Percentiles rank a stretch among this genome's conserved stretches.
These are phyloP conservation scores for Cercospora sp. DNA, from an alignment of 2,329 filamentous ascomycete genomes.

Conservation along the genomic window DNA sequence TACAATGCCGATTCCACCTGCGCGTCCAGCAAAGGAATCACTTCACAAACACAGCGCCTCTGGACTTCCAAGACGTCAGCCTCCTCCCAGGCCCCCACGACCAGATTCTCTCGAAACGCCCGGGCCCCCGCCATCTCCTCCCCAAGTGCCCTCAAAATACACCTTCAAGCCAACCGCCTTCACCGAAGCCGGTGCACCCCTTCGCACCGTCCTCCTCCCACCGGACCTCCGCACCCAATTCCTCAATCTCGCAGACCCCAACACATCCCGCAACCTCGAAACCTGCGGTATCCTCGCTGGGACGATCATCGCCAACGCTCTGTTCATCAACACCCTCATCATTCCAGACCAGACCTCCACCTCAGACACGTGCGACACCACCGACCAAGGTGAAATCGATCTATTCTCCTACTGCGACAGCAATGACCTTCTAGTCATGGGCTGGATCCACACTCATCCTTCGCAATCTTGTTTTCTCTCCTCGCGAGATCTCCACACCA, in stretches of 20 bases:
- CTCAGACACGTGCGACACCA: constrained; percentile 90
- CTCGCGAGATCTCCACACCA: constrained; percentile 88
- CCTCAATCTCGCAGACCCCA: constrained; percentile 69
- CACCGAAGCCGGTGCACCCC: constrained; percentile 82
- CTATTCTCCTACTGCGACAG: constrained; percentile 87
- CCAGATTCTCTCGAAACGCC: constrained; percentile 19
- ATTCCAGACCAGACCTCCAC: constrained; percentile 91
- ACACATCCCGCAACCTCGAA: constrained; percentile 81
- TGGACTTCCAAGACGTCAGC: constrained; percentile 8
- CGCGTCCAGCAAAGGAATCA: constrained; percentile 36
- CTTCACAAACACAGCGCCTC: constrained; percentile 25
- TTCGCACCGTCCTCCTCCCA: constrained; percentile 86
- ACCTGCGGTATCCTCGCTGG: constrained; percentile 95
- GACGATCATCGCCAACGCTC: constrained; percentile 84
- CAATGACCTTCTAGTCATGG: constrained; percentile 80
- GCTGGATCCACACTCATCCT: constrained; percentile 98
- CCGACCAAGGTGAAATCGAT: constrained; percentile 69
- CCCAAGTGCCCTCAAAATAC: constrained; percentile 59
- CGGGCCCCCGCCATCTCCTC: constrained; percentile 35
- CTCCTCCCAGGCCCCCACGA: constrained; percentile 39
- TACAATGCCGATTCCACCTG: constrained; percentile 25
- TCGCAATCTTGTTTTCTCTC: constrained; percentile 98
- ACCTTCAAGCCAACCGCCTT: constrained; percentile 84
- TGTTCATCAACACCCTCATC: constrained; percentile 85
- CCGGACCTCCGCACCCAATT: constrained; percentile 72